A percentile compares a stretch with the other conserved stretches of the same genome.
phyloP scores from a whole-genome alignment of 2,329 filamentous ascomycete genomes.

The Stemphylium vesicarium region DNA sequence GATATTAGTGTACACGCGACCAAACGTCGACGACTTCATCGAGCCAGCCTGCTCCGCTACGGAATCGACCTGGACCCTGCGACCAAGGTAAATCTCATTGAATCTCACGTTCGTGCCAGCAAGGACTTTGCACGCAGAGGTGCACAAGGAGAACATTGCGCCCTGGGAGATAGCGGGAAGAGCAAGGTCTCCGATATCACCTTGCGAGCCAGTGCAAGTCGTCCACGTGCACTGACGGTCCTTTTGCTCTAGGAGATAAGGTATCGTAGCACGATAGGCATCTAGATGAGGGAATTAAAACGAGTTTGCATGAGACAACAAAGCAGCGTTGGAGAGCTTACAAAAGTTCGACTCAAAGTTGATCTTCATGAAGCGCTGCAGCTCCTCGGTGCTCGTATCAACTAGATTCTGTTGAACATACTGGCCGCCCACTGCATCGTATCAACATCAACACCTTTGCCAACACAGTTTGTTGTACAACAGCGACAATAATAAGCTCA shows the following conservation, averaged over 20 bases:
- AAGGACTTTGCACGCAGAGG: conserved; percentile 39
- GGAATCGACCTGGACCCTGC: conserved; percentile 10
- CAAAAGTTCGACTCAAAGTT: conserved; percentile 13
- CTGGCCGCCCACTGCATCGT: conserved; percentile 6
- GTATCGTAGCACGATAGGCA: conserved; percentile 13
- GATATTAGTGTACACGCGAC: conserved; percentile 6
- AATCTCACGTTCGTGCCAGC: conserved; percentile 47
- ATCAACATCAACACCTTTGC: not conserved
- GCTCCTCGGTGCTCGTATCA: conserved; percentile 1
- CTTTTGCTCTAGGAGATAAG: conserved; percentile 15
- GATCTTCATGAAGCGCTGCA: not conserved
- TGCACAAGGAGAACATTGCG: conserved; percentile 47
- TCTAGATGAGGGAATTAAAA: conserved; percentile 1
- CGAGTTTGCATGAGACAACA: not conserved
- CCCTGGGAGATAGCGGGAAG: conserved; percentile 38
- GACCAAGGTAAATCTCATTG: conserved; percentile 50
- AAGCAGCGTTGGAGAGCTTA: not conserved
- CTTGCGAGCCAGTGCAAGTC: conserved; percentile 12
- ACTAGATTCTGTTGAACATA: not conserved
- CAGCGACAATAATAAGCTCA: not conserved
- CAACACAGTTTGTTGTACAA: not conserved
- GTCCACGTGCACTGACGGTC: conserved; percentile 7
- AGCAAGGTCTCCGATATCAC: conserved; percentile 1
- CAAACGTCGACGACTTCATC: conserved; percentile 9
- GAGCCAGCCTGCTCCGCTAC: conserved; percentile 7